phyloP scores from a whole-genome alignment of 768 basidiomycete genomes.

The Tulasnella sp. region DNA sequence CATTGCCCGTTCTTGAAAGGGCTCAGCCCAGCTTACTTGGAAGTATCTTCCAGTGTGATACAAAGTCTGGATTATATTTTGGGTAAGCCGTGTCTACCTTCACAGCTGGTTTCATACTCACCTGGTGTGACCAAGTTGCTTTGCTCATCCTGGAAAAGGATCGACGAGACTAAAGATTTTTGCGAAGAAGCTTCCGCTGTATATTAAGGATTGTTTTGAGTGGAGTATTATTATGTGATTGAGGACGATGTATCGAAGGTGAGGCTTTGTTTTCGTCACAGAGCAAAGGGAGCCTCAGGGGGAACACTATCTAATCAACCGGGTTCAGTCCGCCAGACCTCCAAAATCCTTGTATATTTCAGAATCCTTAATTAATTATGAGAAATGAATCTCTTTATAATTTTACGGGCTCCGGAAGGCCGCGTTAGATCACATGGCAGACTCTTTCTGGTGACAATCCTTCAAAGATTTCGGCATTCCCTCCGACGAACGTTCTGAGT shows the following conservation, averaged over 20 bases:
- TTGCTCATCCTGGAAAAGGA: conserved; percentile 10
- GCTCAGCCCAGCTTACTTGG: neutral
- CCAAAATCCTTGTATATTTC: too few relatives aligned
- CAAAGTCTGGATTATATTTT: neutral
- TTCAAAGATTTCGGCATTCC: neutral
- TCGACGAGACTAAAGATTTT: neutral
- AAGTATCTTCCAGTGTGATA: neutral
- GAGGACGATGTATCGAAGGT: neutral
- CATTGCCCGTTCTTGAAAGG: neutral
- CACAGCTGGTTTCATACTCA: neutral
- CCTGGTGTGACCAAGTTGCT: neutral
- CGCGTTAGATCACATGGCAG: too few relatives aligned
- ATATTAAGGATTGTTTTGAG: neutral
- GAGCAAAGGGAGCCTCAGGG: neutral
- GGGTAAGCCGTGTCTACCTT: neutral
- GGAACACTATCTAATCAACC: too few relatives aligned
- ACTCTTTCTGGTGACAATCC: neutral
- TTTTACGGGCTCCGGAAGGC: too few relatives aligned
- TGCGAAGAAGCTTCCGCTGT: neutral
- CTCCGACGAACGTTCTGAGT: neutral
- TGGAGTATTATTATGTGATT: neutral
- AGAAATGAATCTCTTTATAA: too few relatives aligned
- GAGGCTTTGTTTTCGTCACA: too few relatives aligned
- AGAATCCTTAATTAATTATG: too few relatives aligned
- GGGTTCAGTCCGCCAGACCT: too few relatives aligned